Evolutionary conservation across 805 yeast genomes (phyloP).

Genomic region (Kodamaea kaohsiungensis): DNA sequence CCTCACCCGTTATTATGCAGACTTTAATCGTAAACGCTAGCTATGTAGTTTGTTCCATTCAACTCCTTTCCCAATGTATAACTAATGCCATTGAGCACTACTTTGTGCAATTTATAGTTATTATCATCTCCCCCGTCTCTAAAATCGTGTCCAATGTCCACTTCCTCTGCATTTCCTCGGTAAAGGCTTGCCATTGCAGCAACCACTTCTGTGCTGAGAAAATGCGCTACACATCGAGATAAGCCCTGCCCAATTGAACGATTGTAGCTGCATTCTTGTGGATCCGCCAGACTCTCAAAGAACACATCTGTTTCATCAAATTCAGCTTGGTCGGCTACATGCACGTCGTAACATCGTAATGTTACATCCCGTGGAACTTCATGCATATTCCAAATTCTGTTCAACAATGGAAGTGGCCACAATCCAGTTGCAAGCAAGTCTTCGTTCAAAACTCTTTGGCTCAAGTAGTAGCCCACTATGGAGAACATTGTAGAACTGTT

Average conservation of each 20-base stretch:
- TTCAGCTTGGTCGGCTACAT: conserved; percentile 38
- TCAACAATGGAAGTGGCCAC: conserved; percentile 19
- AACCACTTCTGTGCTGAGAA: conserved; percentile 33
- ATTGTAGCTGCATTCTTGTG: conserved; percentile 16
- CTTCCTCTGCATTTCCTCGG: conserved; percentile 44
- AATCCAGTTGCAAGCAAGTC: conserved; percentile 8
- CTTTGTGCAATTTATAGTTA: conserved; percentile 12
- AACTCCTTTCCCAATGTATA: conserved; percentile 37
- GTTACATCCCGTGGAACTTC: conserved; percentile 24
- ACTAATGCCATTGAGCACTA: conserved; percentile 35
- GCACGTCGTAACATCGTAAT: conserved; percentile 35
- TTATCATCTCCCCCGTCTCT: conserved; percentile 38
- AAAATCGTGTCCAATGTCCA: conserved; percentile 25
- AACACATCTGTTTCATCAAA: conserved; percentile 31
- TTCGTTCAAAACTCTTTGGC: conserved; percentile 6
- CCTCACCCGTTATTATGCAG: neutral
- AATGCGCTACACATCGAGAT: conserved; percentile 33
- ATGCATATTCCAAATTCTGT: conserved; percentile 37
- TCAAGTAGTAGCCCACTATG: conserved; percentile 11
- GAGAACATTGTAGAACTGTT: conserved; percentile 19
- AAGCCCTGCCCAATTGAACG: conserved; percentile 15
- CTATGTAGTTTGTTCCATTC: conserved; percentile 41
- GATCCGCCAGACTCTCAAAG: conserved; percentile 22
- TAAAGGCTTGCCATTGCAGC: conserved; percentile 30
- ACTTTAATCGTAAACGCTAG: conserved; percentile 24